Evolutionary conservation across 768 basidiomycete genomes (phyloP).

Genomic region (Naematelia encephala): DNA sequence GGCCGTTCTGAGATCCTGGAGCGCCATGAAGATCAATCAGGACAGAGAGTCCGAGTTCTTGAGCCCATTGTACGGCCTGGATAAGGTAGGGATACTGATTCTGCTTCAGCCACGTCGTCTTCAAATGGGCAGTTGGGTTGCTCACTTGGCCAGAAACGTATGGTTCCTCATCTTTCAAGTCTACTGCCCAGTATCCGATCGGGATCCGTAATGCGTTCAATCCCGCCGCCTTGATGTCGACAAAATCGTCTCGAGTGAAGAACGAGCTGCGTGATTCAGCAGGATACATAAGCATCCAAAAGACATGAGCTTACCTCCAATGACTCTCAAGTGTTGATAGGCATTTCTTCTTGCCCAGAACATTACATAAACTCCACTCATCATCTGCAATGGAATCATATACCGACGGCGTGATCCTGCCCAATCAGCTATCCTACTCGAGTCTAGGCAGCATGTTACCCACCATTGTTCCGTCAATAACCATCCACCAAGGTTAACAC

Average conservation of each 20-base stretch:
- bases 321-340: slow-evolving; percentile 23
- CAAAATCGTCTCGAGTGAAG: slow-evolving; percentile 31
- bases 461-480: slow-evolving; percentile 33
- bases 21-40: slow-evolving; percentile 46
- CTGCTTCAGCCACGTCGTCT: slow-evolving; percentile 2
- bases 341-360: slow-evolving; percentile 32
- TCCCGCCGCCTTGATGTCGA: slow-evolving; percentile 36
- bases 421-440: background rate
- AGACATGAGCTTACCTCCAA: slow-evolving; percentile 21
- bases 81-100: slow-evolving; percentile 37
- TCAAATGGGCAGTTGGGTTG: slow-evolving; percentile 4
- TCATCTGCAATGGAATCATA: slow-evolving; percentile 33
- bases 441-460: background rate
- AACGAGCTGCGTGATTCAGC: slow-evolving; percentile 23
- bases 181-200: slow-evolving; percentile 45
- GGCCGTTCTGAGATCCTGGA: slow-evolving; percentile 47
- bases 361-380: slow-evolving; percentile 35
- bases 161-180: slow-evolving; percentile 30
- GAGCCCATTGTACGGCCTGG: slow-evolving; percentile 41
- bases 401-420: slow-evolving; percentile 45
- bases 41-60: slow-evolving; percentile 34
- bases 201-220: slow-evolving; percentile 45
- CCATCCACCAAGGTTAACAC: slow-evolving; percentile 50
- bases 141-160: slow-evolving; percentile 40
- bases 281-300: background rate